A percentile compares a stretch with the other conserved stretches of the same genome.
phyloP scores from a whole-genome alignment of 148 eudicot species.

The Fagopyrum homotropicum region DNA sequence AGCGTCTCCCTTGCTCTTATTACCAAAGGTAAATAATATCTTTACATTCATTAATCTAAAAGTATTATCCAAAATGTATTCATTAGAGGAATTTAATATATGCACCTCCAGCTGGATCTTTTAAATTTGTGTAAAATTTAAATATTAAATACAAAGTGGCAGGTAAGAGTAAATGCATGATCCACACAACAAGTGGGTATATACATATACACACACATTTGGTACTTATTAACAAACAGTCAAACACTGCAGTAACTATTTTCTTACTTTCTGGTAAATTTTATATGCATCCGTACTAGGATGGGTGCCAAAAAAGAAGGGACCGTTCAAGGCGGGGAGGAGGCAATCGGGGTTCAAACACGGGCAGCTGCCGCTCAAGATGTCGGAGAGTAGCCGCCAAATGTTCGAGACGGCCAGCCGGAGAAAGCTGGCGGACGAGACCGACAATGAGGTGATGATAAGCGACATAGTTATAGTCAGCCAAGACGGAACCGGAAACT shows the following conservation, averaged over 20 bases:
- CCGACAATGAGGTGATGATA: slow-evolving; percentile 24
- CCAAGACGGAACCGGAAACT: slow-evolving; percentile 28
- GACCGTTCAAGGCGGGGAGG: neutral
- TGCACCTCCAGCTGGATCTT: no score
- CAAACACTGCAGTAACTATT: slow-evolving; percentile 49
- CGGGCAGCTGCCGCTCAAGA: slow-evolving; percentile 32
- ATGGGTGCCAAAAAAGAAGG: slow-evolving; percentile 42
- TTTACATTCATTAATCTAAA: neutral
- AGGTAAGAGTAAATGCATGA: no score
- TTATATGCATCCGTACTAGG: slow-evolving; percentile 15
- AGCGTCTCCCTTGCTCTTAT: slow-evolving; percentile 58
- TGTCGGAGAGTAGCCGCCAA: slow-evolving; percentile 26
- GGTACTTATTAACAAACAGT: slow-evolving; percentile 28
- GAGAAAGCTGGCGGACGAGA: slow-evolving; percentile 14
- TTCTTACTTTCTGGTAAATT: neutral
- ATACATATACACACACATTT: no score
- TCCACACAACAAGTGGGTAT: no score
- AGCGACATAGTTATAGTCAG: slow-evolving; percentile 24
- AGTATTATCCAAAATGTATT: no score
- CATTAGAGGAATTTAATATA: neutral
- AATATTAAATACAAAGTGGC: no score
- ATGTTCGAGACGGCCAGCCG: slow-evolving; percentile 16
- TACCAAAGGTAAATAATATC: slow-evolving; percentile 26
- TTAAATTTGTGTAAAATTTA: no score
- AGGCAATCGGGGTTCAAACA: slow-evolving; percentile 21